phyloP scores from a whole-genome alignment of 2,329 filamentous ascomycete genomes.

The Leptographium wingfieldii region DNA sequence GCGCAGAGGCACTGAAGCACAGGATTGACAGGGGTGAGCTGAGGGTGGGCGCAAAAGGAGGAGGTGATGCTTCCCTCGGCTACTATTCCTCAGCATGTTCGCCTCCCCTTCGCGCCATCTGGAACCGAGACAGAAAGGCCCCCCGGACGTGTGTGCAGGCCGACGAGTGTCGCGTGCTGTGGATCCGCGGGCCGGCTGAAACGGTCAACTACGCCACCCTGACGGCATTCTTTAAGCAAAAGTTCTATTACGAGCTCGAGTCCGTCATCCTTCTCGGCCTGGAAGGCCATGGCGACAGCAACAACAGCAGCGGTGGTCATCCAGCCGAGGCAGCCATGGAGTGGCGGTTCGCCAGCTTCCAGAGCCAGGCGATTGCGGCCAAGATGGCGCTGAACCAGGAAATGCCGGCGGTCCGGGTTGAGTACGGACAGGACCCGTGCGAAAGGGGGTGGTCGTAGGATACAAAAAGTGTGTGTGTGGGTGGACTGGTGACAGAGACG shows the following conservation, averaged over 20 bases:
- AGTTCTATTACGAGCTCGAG: constrained; percentile 11
- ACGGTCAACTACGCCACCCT: constrained; percentile 7
- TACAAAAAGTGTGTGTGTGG: not conserved
- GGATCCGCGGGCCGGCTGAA: constrained; percentile 7
- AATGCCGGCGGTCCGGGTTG: constrained; percentile 6
- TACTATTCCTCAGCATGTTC: not conserved
- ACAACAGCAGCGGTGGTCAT: not conserved
- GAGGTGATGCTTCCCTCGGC: not conserved
- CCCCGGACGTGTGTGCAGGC: constrained; percentile 10
- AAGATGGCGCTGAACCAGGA: constrained; percentile 13
- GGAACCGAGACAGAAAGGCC: constrained; percentile 12
- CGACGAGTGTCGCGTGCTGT: constrained; percentile 10
- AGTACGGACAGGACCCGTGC: constrained; percentile 10
- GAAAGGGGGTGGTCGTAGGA: constrained; percentile 1
- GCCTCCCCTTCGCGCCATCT: constrained; percentile 1
- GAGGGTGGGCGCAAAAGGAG: not conserved
- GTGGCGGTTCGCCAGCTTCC: constrained; percentile 12
- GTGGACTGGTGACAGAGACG: not conserved
- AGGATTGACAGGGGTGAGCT: constrained; percentile 4
- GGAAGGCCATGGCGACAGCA: not conserved
- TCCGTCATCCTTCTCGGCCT: not conserved
- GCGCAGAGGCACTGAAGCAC: constrained; percentile 7
- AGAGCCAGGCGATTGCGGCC: constrained; percentile 13
- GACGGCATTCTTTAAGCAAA: constrained; percentile 8
- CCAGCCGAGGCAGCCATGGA: constrained; percentile 6